Evolutionary conservation across 2,329 filamentous ascomycete genomes (phyloP), one percentile per base, ranked within the genome.

Genomic region (Cryphonectria naterciae): DNA sequence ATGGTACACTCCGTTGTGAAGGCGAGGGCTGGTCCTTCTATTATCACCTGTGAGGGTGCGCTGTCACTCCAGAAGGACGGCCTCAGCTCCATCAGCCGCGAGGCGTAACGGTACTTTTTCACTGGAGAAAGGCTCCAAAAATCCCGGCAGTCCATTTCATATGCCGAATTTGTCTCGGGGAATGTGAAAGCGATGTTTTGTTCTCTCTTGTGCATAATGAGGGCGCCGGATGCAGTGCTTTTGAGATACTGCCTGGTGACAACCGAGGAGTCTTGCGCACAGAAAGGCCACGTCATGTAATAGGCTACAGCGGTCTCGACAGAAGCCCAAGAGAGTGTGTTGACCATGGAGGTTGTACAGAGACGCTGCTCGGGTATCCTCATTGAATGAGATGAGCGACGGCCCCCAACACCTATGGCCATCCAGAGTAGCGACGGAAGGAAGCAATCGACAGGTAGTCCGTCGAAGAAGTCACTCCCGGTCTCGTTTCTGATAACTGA

Each of bases 241-340:
- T 35, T 4, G n/a, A 25, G 54, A 32, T 52, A 32, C 32, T 32
- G 46, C 25, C 5, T 52, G 8, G 3, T 52, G 46, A 25, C 46
- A 7, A 8, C n/a, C 19, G 46, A 22, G 46, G 54, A 32, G 28
- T 58, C 25, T n/a, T 39, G 58, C 17, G 58, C 10, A 61, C 7
- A 61, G 8, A 61, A 37, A 39, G 56, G 28, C 56, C 56, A 60
- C 32, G 3, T 32, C 8, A 7, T 0, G 2, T 19, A 10, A 39
- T 37, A 4, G 2, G 19, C 11, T 11, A 61, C 4, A 4, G 8
- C 17, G 28, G 17, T 35, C 35, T 39, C 58, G 11, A 61, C 22
- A 11, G 58, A 61, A n/a, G 58, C 35, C 58, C 58, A 61, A 39
- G 58, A 61, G 58, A 61, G 58, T 4, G 58, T 61, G 22, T n/a